Conservation (phyloP, 768 basidiomycete species). For the Tulasnella sp. region DNA sequence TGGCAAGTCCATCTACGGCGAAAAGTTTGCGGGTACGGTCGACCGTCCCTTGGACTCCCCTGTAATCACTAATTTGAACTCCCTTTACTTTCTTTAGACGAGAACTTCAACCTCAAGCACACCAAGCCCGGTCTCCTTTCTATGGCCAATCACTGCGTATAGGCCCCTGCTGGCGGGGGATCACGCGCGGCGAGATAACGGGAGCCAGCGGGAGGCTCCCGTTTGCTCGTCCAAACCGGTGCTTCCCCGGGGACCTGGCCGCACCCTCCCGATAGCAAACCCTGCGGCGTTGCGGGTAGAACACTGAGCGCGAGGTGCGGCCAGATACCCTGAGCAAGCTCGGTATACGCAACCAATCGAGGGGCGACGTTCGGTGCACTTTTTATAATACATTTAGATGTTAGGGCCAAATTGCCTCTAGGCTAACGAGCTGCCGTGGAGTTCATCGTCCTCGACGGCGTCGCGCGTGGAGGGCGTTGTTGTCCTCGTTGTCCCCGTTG, state of each 20-base stretch:
- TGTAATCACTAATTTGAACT: not conserved
- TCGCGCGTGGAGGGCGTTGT: too few relatives aligned
- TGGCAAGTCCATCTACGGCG: conserved; percentile 49
- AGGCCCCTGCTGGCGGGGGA: not conserved
- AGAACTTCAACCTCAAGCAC: conserved; percentile 48
- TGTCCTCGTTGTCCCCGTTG: too few relatives aligned
- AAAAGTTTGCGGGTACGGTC: conserved; percentile 44
- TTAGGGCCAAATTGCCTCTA: too few relatives aligned
- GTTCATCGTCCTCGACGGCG: too few relatives aligned
- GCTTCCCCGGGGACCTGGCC: not conserved
- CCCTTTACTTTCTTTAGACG: conserved; percentile 42
- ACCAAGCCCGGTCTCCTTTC: conserved; percentile 51
- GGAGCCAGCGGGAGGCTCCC: not conserved
- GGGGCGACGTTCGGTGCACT: too few relatives aligned
- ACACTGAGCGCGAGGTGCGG: too few relatives aligned
- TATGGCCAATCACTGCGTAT: conserved; percentile 49
- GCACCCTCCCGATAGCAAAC: not conserved
- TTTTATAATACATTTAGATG: too few relatives aligned
- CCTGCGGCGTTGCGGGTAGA: too few relatives aligned
- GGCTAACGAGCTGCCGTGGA: too few relatives aligned
- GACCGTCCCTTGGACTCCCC: not conserved
- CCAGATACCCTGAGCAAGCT: too few relatives aligned
- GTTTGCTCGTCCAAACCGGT: not conserved
- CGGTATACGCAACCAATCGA: too few relatives aligned
- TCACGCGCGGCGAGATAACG: not conserved